These are phyloP conservation scores for Pichia scutulata DNA, from an alignment of 805 yeast species.

Conservation along the genomic window DNA sequence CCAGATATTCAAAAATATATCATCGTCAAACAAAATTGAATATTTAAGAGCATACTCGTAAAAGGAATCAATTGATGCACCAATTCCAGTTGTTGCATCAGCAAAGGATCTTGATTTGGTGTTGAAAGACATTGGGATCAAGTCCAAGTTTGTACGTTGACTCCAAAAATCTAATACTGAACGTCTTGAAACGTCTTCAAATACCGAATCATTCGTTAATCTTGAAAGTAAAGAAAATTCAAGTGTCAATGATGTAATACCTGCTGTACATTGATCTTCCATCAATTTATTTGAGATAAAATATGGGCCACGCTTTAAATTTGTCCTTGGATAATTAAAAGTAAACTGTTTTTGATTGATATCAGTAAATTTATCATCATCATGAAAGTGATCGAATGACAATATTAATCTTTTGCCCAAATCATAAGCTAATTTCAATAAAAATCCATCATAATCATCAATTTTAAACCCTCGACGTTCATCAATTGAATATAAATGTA, in stretches of 20 bases:
- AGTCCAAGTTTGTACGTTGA: slow-evolving; percentile 48
- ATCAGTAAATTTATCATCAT: slow-evolving; percentile 1
- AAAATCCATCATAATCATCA: slow-evolving; percentile 56
- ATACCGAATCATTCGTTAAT: slow-evolving; percentile 66
- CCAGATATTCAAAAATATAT: slow-evolving; percentile 48
- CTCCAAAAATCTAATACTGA: slow-evolving; percentile 71
- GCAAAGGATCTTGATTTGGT: slow-evolving; percentile 35
- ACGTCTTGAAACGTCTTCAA: slow-evolving; percentile 50
- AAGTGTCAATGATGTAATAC: slow-evolving; percentile 75
- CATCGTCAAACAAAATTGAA: slow-evolving; percentile 63
- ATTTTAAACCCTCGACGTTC: slow-evolving; percentile 35
- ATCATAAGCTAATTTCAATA: slow-evolving; percentile 66
- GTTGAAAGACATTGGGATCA: slow-evolving; percentile 74
- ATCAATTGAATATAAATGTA: slow-evolving; percentile 64
- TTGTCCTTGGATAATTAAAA: slow-evolving; percentile 75
- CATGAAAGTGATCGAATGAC: slow-evolving; percentile 56
- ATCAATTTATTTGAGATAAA: slow-evolving; percentile 37
- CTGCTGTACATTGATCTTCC: slow-evolving; percentile 76
- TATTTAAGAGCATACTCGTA: slow-evolving; percentile 83
- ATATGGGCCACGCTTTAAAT: slow-evolving; percentile 47
- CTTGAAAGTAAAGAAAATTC: slow-evolving; percentile 73
- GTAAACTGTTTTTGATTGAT: not conserved
- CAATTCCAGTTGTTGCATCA: slow-evolving; percentile 65
- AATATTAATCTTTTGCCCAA: slow-evolving; percentile 64
- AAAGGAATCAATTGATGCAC: slow-evolving; percentile 88